phyloP scores from a whole-genome alignment of 1,284 basidiomycete species.

The Rhodotorula glutinis region DNA sequence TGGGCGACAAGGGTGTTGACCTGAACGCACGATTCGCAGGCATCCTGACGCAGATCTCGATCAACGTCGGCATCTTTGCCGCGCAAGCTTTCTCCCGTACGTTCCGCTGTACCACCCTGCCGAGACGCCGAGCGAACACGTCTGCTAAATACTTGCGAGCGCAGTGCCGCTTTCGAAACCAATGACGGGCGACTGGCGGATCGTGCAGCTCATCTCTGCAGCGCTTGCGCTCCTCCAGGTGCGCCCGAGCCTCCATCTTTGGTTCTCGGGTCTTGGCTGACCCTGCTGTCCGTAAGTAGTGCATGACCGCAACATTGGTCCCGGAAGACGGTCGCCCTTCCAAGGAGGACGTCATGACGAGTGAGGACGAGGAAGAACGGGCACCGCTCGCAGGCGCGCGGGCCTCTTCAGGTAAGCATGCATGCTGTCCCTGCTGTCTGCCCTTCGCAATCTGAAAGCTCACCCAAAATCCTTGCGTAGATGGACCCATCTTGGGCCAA shows the following conservation, averaged over 20 bases:
- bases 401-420: not conserved
- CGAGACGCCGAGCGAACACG: too few species aligned
- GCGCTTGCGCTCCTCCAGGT: conserved; percentile 20
- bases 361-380: conserved; percentile 22
- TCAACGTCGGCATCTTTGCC: conserved; percentile 43
- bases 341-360: not conserved
- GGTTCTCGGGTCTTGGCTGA: not conserved
- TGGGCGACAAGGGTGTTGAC: too few species aligned
- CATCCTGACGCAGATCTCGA: conserved; percentile 48
- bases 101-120: not conserved
- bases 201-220: conserved; percentile 32
- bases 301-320: conserved; percentile 17
- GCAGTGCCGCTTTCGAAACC: conserved; percentile 36
- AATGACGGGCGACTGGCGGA: conserved; percentile 31
- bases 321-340: not conserved
- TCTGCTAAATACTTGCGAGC: too few species aligned
- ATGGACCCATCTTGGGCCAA: too few species aligned
- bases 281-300: not conserved
- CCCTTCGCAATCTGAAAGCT: not conserved
- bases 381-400: conserved; percentile 3
- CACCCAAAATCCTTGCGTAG: too few species aligned
- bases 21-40: conserved; percentile 38
- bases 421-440: not conserved
- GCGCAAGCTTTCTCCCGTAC: conserved; percentile 41
- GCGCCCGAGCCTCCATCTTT: not conserved